These are phyloP conservation scores for Rutstroemia sp. DNA, from an alignment of 2,329 filamentous ascomycete genomes.

Conservation along the genomic window DNA sequence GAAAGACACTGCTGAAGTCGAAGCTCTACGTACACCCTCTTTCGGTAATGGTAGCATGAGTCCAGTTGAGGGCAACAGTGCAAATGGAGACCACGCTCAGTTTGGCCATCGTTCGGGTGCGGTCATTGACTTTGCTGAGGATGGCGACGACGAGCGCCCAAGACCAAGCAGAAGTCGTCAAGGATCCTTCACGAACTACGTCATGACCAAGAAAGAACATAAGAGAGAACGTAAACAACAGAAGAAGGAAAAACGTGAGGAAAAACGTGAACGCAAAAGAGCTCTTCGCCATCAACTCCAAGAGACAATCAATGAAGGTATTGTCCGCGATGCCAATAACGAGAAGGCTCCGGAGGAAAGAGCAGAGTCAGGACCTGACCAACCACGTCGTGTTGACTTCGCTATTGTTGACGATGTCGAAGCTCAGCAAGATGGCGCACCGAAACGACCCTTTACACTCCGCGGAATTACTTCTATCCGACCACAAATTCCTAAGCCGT, in stretches of 20 bases:
- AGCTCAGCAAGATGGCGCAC: slow-evolving; percentile 8
- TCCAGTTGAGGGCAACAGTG: slow-evolving; percentile 17
- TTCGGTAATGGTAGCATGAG: slow-evolving; percentile 26
- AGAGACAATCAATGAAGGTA: slow-evolving; percentile 19
- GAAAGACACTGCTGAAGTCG: slow-evolving; percentile 42
- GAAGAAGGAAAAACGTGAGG: slow-evolving; percentile 25
- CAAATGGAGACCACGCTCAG: slow-evolving; percentile 18
- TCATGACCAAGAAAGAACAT: slow-evolving; percentile 27
- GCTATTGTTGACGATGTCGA: slow-evolving; percentile 33
- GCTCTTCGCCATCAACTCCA: slow-evolving; percentile 17
- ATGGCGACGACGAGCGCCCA: slow-evolving; percentile 42
- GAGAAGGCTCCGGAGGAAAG: slow-evolving; percentile 16
- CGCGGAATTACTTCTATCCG: slow-evolving; percentile 51
- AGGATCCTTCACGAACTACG: slow-evolving; percentile 19
- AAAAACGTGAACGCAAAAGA: slow-evolving; percentile 18
- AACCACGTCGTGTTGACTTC: slow-evolving; percentile 53
- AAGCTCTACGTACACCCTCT: slow-evolving; percentile 37
- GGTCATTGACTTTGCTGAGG: slow-evolving; percentile 42
- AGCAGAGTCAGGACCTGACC: slow-evolving; percentile 23
- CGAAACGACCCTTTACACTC: slow-evolving; percentile 45
- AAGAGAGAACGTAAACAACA: slow-evolving; percentile 34
- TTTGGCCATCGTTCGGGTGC: slow-evolving; percentile 26
- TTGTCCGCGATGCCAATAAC: slow-evolving; percentile 3
- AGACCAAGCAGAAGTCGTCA: slow-evolving; percentile 18
- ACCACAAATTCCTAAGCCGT: slow-evolving; percentile 54